Percentiles rank a stretch among this genome's conserved stretches.
Conservation (phyloP, 2,329 filamentous ascomycete species). For the Colletotrichum viniferum region DNA sequence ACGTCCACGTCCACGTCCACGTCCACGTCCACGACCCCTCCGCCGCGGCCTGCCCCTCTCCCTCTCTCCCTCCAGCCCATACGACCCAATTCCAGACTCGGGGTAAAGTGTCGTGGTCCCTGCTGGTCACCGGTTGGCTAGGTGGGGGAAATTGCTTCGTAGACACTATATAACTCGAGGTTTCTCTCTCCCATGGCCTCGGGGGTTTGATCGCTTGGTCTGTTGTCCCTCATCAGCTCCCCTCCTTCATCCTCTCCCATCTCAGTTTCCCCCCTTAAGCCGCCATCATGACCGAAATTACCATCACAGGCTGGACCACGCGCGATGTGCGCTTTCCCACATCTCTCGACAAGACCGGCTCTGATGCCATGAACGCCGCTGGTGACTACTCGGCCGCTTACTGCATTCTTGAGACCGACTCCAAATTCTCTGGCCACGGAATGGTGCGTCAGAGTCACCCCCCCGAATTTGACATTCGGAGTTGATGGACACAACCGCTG, state of each 20-base stretch:
- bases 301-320: slow-evolving; percentile 73
- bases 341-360: slow-evolving; percentile 95
- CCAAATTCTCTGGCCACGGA: slow-evolving; percentile 72
- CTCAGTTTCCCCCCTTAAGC: not conserved
- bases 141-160: not conserved
- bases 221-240: not conserved
- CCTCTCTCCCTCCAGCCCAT: slow-evolving; percentile 11
- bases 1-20: not conserved
- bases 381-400: slow-evolving; percentile 95
- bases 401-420: slow-evolving; percentile 86
- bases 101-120: slow-evolving; percentile 7
- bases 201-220: not conserved
- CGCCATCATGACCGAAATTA: slow-evolving; percentile 59
- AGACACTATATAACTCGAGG: slow-evolving; percentile 10
- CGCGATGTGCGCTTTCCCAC: slow-evolving; percentile 83
- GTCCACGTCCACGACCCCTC: not conserved
- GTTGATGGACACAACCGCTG: not conserved
- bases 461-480: not conserved
- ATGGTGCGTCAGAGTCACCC: slow-evolving; percentile 62
- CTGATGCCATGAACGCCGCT: slow-evolving; percentile 94
- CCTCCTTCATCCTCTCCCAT: not conserved
- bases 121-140: not conserved
- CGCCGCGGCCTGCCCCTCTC: slow-evolving; percentile 21
- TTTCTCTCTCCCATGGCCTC: not conserved
- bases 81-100: slow-evolving; percentile 5